phyloP scores from a whole-genome alignment of 2,329 filamentous ascomycete species.

The Lojkania enalia region DNA sequence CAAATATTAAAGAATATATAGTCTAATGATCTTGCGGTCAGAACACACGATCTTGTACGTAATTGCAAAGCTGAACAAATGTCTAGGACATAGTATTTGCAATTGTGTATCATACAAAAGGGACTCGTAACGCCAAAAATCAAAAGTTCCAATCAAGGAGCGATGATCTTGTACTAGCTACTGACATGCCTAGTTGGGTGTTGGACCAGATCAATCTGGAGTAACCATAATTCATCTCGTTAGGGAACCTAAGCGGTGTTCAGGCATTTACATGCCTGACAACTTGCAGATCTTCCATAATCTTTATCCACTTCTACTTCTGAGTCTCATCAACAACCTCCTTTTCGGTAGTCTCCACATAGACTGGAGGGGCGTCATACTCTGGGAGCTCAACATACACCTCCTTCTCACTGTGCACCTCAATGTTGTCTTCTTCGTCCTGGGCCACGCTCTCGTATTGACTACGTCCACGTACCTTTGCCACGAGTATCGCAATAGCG shows the following conservation, averaged over 20 bases:
- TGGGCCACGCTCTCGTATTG: constrained; percentile 38
- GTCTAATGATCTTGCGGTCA: no score
- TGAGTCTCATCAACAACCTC: constrained; percentile 30
- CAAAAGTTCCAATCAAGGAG: background rate
- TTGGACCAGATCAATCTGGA: no score
- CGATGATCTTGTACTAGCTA: background rate
- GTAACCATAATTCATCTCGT: background rate
- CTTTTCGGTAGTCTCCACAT: constrained; percentile 39
- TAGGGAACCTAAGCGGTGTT: background rate
- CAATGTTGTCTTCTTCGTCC: constrained; percentile 29
- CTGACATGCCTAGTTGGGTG: no score
- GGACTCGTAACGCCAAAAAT: background rate
- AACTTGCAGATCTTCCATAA: background rate
- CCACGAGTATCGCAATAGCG: constrained; percentile 62
- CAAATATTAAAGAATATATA: no score
- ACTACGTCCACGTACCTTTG: constrained; percentile 54
- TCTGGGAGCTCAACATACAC: constrained; percentile 39
- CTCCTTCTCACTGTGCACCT: constrained; percentile 33
- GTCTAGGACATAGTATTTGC: no score
- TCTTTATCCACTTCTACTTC: no score
- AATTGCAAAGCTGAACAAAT: no score
- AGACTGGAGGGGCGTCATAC: constrained; percentile 45
- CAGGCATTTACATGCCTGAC: no score
- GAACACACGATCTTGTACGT: no score
- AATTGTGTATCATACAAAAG: background rate